phyloP scores from a whole-genome alignment of 1,284 basidiomycete species.

The Takashimella tepidaria region DNA sequence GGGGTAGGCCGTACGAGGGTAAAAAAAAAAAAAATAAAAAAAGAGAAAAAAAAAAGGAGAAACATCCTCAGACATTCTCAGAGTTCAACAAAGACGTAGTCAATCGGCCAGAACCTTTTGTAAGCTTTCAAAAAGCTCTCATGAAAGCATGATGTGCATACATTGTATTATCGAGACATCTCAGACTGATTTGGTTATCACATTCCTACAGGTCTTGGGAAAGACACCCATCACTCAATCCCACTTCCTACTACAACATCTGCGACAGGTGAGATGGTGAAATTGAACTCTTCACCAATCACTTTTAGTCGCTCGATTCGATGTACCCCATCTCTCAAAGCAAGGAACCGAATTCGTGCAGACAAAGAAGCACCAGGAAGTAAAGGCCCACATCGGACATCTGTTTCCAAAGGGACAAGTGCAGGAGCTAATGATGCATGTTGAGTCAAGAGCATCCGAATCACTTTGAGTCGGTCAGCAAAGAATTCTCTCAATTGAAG shows the following conservation, averaged over 20 bases:
- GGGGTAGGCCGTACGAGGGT: too few species aligned
- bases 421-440: slow-evolving; percentile 48
- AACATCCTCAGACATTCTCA: too few species aligned
- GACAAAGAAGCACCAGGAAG: slow-evolving; percentile 74
- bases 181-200: too few species aligned
- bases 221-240: background rate
- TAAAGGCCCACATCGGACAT: slow-evolving; percentile 74
- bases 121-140: too few species aligned
- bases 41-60: too few species aligned
- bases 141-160: too few species aligned
- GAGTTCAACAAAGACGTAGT: too few species aligned
- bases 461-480: slow-evolving; percentile 37
- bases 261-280: slow-evolving; percentile 40
- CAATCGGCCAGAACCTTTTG: too few species aligned
- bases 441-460: slow-evolving; percentile 22
- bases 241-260: slow-evolving; percentile 37
- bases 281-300: slow-evolving; percentile 65
- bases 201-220: too few species aligned
- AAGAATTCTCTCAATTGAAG: background rate
- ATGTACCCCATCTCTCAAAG: slow-evolving; percentile 72
- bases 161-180: too few species aligned
- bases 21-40: too few species aligned
- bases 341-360: slow-evolving; percentile 78
- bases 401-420: slow-evolving; percentile 70
- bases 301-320: slow-evolving; percentile 66